Evolutionary conservation across 192 early-diverging fungal species (phyloP).

Genomic region (Coemansia sp.): DNA sequence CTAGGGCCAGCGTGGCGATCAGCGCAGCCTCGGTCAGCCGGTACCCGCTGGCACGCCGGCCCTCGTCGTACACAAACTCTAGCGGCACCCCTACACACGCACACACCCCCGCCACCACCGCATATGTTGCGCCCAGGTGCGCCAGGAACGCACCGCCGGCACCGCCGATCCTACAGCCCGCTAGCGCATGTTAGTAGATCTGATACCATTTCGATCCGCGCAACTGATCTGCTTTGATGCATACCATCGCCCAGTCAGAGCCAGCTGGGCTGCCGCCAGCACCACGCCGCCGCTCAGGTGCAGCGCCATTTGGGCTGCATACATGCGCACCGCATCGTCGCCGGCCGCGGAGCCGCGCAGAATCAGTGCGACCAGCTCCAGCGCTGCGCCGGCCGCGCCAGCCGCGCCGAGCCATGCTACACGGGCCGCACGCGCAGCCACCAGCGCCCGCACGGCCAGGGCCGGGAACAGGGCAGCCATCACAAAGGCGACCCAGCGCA

Average conservation of each 20-base stretch:
- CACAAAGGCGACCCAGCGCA: conserved; percentile 41
- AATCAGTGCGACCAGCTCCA: conserved; percentile 33
- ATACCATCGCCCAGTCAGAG: not conserved
- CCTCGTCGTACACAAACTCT: conserved; percentile 25
- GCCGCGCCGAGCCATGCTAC: conserved; percentile 27
- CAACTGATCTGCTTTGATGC: not conserved
- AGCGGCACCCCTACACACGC: conserved; percentile 36
- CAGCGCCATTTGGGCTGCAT: conserved; percentile 28
- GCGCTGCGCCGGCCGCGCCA: conserved; percentile 14
- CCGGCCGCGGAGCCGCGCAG: conserved; percentile 34
- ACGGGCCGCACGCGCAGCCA: conserved; percentile 11
- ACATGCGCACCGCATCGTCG: conserved; percentile 39
- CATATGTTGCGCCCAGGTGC: conserved; percentile 27
- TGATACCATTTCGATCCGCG: conserved; percentile 28
- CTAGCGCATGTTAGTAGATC: too few species aligned
- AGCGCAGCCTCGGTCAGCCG: conserved; percentile 28
- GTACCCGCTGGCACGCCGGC: conserved; percentile 35
- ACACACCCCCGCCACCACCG: conserved; percentile 14
- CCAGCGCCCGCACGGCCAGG: conserved; percentile 19
- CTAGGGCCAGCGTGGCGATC: conserved; percentile 21
- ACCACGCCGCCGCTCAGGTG: conserved; percentile 28
- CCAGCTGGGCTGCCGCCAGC: conserved; percentile 25
- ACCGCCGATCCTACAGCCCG: too few species aligned
- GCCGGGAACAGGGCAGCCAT: conserved; percentile 29
- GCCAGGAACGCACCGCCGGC: too few species aligned